These are phyloP conservation scores for Juglanconis oblonga DNA, from an alignment of 2,329 filamentous ascomycete species.

Conservation along the genomic window DNA sequence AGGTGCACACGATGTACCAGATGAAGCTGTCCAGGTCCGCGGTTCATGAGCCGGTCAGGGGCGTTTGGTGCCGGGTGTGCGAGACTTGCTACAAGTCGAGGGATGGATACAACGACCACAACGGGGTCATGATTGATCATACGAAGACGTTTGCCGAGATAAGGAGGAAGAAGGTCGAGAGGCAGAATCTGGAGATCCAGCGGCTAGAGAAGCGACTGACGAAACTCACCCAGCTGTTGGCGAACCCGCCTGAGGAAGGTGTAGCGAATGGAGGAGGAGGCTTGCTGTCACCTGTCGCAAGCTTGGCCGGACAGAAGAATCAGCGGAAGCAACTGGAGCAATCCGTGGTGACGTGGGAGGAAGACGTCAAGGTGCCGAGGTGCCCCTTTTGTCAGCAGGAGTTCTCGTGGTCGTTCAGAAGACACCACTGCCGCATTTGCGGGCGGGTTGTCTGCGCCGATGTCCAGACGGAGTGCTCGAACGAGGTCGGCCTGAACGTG, in stretches of 20 bases:
- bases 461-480: constrained; percentile 77
- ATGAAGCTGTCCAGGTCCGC: constrained; percentile 94
- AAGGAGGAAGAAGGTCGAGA: constrained; percentile 77
- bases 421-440: constrained; percentile 93
- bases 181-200: constrained; percentile 82
- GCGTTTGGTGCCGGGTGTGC: constrained; percentile 91
- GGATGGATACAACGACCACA: constrained; percentile 90
- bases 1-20: constrained; percentile 98
- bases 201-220: constrained; percentile 88
- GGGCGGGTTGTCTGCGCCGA: constrained; percentile 93
- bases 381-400: constrained; percentile 97
- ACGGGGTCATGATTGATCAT: constrained; percentile 68
- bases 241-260: constrained; percentile 68
- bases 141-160: constrained; percentile 67
- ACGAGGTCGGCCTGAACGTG: constrained; percentile 77
- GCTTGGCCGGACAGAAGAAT: constrained; percentile 66
- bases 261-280: constrained; percentile 43
- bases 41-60: constrained; percentile 82
- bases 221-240: constrained; percentile 80
- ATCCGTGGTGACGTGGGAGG: constrained; percentile 91
- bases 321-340: constrained; percentile 82
- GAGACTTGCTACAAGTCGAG: constrained; percentile 99
- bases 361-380: constrained; percentile 73
- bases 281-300: constrained; percentile 59
- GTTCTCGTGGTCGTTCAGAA: constrained; percentile 88